Conservation (phyloP, 148 eudicot genomes). For the Mesembryanthemum crystallinum region DNA sequence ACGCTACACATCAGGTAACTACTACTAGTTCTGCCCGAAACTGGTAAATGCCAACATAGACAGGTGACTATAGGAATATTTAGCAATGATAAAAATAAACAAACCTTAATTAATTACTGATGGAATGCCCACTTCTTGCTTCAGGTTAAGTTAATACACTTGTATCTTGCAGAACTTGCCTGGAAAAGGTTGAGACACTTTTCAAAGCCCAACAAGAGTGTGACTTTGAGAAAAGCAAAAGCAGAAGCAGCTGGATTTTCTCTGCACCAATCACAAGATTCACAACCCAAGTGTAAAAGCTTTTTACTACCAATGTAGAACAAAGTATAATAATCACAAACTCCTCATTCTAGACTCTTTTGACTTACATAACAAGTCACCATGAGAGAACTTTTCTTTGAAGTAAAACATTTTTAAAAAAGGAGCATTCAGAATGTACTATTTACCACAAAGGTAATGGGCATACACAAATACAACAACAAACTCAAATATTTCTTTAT, state of each 20-base stretch:
- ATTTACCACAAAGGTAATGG: neutral
- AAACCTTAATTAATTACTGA: neutral
- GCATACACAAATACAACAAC: no score
- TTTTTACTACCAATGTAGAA: neutral
- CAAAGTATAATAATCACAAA: conserved; percentile 2
- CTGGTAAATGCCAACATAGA: conserved; percentile 18
- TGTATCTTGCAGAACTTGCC: conserved; percentile 31
- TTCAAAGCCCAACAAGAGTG: conserved; percentile 19
- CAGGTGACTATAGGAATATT: conserved; percentile 25
- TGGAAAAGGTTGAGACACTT: conserved; percentile 27
- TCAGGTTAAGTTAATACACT: neutral
- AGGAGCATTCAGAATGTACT: neutral
- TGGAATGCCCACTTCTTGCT: neutral
- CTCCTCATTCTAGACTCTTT: conserved; percentile 1
- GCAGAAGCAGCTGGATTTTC: conserved; percentile 32
- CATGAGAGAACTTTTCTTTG: neutral
- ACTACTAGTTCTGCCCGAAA: conserved; percentile 1
- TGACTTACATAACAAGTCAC: conserved; percentile 13
- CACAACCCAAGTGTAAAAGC: conserved; percentile 9
- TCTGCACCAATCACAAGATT: conserved; percentile 29
- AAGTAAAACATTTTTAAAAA: neutral
- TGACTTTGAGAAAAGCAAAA: conserved; percentile 28
- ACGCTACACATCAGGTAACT: conserved; percentile 11
- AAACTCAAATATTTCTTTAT: no score
- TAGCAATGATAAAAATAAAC: neutral